phyloP scores from a whole-genome alignment of 768 basidiomycete species.

The Fistulinella prunicolor region DNA sequence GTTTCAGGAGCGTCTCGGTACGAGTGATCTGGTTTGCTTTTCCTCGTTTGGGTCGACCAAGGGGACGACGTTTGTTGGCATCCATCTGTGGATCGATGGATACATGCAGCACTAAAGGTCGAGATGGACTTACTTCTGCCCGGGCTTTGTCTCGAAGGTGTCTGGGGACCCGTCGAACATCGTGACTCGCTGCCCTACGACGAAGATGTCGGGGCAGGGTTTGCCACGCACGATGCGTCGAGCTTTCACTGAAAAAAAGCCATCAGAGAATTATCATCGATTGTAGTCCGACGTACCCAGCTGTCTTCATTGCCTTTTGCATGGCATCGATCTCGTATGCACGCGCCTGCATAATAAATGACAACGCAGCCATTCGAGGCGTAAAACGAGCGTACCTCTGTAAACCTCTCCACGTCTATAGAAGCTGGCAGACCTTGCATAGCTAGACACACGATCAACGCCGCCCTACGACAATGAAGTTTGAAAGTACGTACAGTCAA shows the following conservation, averaged over 20 bases:
- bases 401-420: constrained; percentile 86
- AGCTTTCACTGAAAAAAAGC: constrained; percentile 46
- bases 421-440: constrained; percentile 62
- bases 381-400: constrained; percentile 52
- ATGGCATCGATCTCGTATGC: constrained; percentile 90
- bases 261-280: not conserved
- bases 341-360: constrained; percentile 54
- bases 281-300: constrained; percentile 45
- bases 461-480: not conserved
- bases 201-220: constrained; percentile 88
- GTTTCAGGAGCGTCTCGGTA: constrained; percentile 58
- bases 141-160: constrained; percentile 78
- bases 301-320: constrained; percentile 80
- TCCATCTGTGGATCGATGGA: constrained; percentile 50
- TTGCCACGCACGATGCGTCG: constrained; percentile 88
- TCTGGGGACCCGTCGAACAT: constrained; percentile 86
- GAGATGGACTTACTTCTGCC: constrained; percentile 58
- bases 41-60: constrained; percentile 57
- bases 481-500: constrained; percentile 39
- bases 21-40: constrained; percentile 55
- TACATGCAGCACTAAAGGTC: constrained; percentile 12
- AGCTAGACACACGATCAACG: constrained; percentile 35
- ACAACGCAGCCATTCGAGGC: not conserved
- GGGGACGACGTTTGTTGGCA: constrained; percentile 40
- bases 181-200: constrained; percentile 91